These are phyloP conservation scores for Orbilia blumenaviensis DNA, from an alignment of 2,329 filamentous ascomycete species.

Conservation along the genomic window DNA sequence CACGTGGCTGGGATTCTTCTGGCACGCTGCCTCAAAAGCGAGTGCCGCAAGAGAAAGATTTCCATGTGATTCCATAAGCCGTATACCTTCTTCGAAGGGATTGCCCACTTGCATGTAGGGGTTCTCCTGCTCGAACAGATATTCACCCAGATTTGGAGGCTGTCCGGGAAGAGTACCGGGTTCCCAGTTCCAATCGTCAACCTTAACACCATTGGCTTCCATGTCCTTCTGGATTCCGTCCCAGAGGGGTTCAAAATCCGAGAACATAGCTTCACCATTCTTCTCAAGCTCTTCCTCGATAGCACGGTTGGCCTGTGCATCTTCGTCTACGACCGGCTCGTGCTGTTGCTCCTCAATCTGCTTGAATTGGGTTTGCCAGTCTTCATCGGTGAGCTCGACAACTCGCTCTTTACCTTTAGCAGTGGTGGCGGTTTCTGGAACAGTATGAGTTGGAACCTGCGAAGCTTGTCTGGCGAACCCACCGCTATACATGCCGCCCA, in stretches of 20 bases:
- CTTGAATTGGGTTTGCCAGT: slow-evolving; percentile 97
- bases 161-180: slow-evolving; percentile 65
- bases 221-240: slow-evolving; percentile 75
- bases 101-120: slow-evolving; percentile 81
- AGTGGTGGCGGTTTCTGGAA: slow-evolving; percentile 61
- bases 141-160: slow-evolving; percentile 75
- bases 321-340: slow-evolving; percentile 63
- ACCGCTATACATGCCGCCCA: slow-evolving; percentile 60
- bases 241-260: slow-evolving; percentile 91
- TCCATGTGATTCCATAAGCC: slow-evolving; percentile 91
- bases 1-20: slow-evolving; percentile 85
- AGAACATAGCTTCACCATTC: slow-evolving; percentile 75
- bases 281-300: slow-evolving; percentile 88
- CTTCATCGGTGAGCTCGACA: slow-evolving; percentile 89
- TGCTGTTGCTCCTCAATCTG: slow-evolving; percentile 78
- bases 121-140: slow-evolving; percentile 95
- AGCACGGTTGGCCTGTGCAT: slow-evolving; percentile 72
- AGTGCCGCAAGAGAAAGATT: slow-evolving; percentile 92
- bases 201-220: slow-evolving; percentile 71
- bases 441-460: slow-evolving; percentile 62
- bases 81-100: slow-evolving; percentile 90
- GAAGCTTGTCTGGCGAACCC: slow-evolving; percentile 63
- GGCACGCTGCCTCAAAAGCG: slow-evolving; percentile 93
- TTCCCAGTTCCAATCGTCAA: slow-evolving; percentile 81
- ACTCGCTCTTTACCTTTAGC: slow-evolving; percentile 88